Evolutionary conservation across 495 filamentous ascomycete genomes (phyloP).

Genomic region (Neurospora sp.): DNA sequence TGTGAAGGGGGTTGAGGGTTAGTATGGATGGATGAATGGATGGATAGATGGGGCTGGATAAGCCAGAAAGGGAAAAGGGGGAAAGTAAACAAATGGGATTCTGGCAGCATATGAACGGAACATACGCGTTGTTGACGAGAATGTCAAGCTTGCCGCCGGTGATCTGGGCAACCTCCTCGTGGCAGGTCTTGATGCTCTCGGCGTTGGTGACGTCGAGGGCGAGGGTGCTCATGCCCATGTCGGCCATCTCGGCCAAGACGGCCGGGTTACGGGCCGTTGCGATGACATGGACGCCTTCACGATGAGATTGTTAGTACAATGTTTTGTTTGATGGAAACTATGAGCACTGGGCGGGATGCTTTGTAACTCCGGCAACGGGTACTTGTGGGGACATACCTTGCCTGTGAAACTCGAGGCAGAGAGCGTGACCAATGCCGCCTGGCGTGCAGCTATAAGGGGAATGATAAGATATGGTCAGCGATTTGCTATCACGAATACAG

Average conservation of each 20-base stretch:
- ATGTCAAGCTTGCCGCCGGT: constrained; percentile 51
- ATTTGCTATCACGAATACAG: neutral
- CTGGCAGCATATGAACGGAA: neutral
- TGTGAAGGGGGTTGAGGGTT: neutral
- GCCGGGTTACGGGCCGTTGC: constrained; percentile 42
- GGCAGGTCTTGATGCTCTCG: constrained; percentile 39
- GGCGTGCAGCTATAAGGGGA: constrained; percentile 34
- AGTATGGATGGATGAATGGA: neutral
- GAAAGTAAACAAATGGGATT: neutral
- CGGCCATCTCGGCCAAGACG: constrained; percentile 34
- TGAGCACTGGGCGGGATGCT: neutral
- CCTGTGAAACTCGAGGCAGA: constrained; percentile 40
- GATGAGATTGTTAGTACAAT: neutral
- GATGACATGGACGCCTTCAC: constrained; percentile 41
- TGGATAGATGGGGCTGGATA: neutral
- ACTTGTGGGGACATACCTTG: constrained; percentile 22
- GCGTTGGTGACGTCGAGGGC: constrained; percentile 41
- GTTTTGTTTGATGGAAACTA: neutral
- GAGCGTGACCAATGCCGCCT: constrained; percentile 42
- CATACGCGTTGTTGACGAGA: constrained; percentile 58
- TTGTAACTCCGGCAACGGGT: neutral
- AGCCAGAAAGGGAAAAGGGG: neutral
- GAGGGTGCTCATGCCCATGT: constrained; percentile 36
- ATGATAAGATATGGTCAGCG: constrained; percentile 1
- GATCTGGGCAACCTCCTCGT: constrained; percentile 34